Conservation (phyloP, 768 basidiomycete species). For the Mycena latifolia region DNA sequence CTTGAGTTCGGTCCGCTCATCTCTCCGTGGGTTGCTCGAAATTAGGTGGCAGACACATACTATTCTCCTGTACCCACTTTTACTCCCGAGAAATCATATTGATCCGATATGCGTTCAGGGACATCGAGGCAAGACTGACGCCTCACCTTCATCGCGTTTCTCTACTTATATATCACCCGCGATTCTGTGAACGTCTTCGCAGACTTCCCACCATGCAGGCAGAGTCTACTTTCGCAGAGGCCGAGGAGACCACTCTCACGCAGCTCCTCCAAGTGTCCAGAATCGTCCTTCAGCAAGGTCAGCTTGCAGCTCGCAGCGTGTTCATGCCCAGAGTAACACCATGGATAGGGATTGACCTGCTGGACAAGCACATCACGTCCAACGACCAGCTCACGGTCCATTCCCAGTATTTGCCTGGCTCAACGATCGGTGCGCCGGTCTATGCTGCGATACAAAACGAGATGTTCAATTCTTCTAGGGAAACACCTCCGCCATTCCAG, state of each 20-base stretch:
- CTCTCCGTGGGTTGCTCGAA: slow-evolving; percentile 73
- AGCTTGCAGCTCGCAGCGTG: slow-evolving; percentile 5
- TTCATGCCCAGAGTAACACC: slow-evolving; percentile 3
- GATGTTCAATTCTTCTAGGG: no score
- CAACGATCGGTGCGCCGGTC: slow-evolving; percentile 77
- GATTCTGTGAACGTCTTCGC: slow-evolving; percentile 4
- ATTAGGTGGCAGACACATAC: slow-evolving; percentile 83
- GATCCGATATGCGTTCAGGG: slow-evolving; percentile 27
- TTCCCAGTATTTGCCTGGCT: slow-evolving; percentile 87
- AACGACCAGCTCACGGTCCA: slow-evolving; percentile 77
- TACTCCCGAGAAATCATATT: slow-evolving; percentile 25
- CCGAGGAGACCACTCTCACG: slow-evolving; percentile 46
- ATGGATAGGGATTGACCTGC: slow-evolving; percentile 61
- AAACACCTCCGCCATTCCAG: no score
- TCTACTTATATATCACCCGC: slow-evolving; percentile 26
- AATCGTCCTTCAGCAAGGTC: slow-evolving; percentile 76
- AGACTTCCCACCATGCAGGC: slow-evolving; percentile 32
- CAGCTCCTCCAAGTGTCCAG: slow-evolving; percentile 77
- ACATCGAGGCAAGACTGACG: slow-evolving; percentile 37
- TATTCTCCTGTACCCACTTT: slow-evolving; percentile 28
- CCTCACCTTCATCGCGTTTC: slow-evolving; percentile 38
- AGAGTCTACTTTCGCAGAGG: slow-evolving; percentile 7
- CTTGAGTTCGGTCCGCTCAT: slow-evolving; percentile 84
- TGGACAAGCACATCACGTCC: slow-evolving; percentile 72
- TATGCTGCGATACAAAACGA: neutral